These are phyloP conservation scores for Aspergillus sp. DNA, from an alignment of 2,329 filamentous ascomycete genomes.

Conservation along the genomic window DNA sequence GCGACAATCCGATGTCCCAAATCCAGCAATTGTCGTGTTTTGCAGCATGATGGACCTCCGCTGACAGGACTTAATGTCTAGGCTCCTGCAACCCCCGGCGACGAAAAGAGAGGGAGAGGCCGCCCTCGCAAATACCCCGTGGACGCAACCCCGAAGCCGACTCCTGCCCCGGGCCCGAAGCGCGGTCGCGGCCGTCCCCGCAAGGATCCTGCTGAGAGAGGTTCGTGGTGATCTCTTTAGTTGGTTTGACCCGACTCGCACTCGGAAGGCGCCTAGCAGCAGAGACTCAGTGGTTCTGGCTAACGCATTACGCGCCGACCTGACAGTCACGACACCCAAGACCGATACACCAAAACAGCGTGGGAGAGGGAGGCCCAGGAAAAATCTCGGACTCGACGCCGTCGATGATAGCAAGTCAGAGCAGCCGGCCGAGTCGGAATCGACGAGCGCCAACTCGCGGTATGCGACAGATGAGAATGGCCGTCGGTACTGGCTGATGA, in stretches of 20 bases:
- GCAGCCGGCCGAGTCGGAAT: constrained; percentile 10
- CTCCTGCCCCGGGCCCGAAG: constrained; percentile 18
- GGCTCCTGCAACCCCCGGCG: constrained; percentile 11
- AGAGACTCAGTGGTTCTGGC: neutral
- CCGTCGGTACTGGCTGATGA: constrained; percentile 66
- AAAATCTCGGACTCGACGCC: neutral
- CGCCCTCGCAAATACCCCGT: constrained; percentile 25
- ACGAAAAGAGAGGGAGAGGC: constrained; percentile 24
- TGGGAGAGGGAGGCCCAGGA: neutral
- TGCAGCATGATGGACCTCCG: neutral
- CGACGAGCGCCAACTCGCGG: constrained; percentile 7
- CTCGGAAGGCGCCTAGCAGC: neutral
- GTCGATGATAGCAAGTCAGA: neutral
- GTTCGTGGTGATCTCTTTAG: constrained; percentile 2
- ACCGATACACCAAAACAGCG: neutral
- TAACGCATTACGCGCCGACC: neutral
- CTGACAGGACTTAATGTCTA: constrained; percentile 3
- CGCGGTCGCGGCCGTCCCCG: constrained; percentile 25
- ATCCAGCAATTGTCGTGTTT: neutral
- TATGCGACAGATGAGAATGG: constrained; percentile 10
- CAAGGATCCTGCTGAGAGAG: constrained; percentile 14
- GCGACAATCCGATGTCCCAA: no score
- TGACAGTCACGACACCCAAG: neutral
- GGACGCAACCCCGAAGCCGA: constrained; percentile 12
- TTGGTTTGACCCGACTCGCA: neutral